These are phyloP conservation scores for Xylaria sp. DNA, from an alignment of 2,329 filamentous ascomycete genomes.

Conservation along the genomic window DNA sequence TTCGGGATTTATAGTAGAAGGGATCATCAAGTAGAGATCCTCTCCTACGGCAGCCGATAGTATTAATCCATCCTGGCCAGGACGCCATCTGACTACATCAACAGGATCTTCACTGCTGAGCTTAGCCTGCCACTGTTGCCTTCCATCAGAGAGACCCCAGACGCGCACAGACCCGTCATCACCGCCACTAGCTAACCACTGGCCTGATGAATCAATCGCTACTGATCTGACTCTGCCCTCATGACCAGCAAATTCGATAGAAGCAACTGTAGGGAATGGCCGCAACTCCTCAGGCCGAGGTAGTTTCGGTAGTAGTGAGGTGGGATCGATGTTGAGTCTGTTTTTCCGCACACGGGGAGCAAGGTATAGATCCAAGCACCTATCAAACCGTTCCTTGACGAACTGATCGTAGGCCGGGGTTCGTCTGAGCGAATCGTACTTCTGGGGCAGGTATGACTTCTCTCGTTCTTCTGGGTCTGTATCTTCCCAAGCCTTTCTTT, in stretches of 20 bases:
- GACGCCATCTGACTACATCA: slow-evolving; percentile 88
- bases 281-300: slow-evolving; percentile 92
- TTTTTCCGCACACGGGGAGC: slow-evolving; percentile 91
- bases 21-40: slow-evolving; percentile 83
- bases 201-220: slow-evolving; percentile 82
- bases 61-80: slow-evolving; percentile 78
- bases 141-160: slow-evolving; percentile 85
- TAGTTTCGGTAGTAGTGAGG: slow-evolving; percentile 88
- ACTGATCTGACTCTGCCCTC: slow-evolving; percentile 85
- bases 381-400: slow-evolving; percentile 94
- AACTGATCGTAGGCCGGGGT: slow-evolving; percentile 91
- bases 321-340: slow-evolving; percentile 95
- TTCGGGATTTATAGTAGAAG: slow-evolving; percentile 72
- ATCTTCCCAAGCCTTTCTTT: slow-evolving; percentile 84
- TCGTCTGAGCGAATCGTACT: slow-evolving; percentile 83
- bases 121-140: slow-evolving; percentile 84
- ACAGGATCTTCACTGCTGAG: slow-evolving; percentile 80
- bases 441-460: slow-evolving; percentile 83
- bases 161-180: slow-evolving; percentile 92
- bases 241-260: slow-evolving; percentile 86
- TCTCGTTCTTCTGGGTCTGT: slow-evolving; percentile 89
- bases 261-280: slow-evolving; percentile 90
- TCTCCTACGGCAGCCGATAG: slow-evolving; percentile 86
- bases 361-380: slow-evolving; percentile 93
- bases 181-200: slow-evolving; percentile 88